A percentile compares a stretch with the other conserved stretches of the same genome.
phyloP scores from a whole-genome alignment of 2,329 filamentous ascomycete genomes.

The Stylonectria norvegica region DNA sequence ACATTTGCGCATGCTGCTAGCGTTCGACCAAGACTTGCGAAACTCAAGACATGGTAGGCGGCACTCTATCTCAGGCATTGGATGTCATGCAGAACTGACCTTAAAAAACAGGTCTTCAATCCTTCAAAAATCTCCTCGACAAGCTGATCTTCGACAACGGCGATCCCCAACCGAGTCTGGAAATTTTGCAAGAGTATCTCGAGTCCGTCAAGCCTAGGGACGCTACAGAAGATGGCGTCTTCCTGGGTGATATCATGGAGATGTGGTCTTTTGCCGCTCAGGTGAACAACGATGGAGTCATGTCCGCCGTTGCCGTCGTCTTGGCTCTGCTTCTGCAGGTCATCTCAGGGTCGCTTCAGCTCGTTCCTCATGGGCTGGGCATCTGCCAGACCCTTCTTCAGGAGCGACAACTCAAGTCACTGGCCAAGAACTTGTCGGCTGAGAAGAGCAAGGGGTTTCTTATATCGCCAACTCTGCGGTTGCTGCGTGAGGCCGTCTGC shows the following conservation, averaged over 20 bases:
- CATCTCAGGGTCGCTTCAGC: conserved; percentile 69
- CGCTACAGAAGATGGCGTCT: conserved; percentile 49
- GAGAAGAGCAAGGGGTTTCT: conserved; percentile 82
- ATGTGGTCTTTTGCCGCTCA: conserved; percentile 82
- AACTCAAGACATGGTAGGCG: conserved; percentile 62
- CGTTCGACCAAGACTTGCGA: conserved; percentile 67
- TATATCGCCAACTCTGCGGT: conserved; percentile 80
- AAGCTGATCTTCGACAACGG: conserved; percentile 51
- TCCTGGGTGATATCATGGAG: conserved; percentile 76
- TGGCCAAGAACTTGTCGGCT: conserved; percentile 74
- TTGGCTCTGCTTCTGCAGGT: conserved; percentile 78
- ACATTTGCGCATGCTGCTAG: conserved; percentile 65
- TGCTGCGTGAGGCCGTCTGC: conserved; percentile 79
- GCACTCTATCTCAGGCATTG: background rate
- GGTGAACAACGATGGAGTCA: conserved; percentile 73
- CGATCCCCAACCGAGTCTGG: conserved; percentile 41
- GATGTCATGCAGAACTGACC: background rate
- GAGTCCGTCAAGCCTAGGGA: conserved; percentile 50
- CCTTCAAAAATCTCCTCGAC: conserved; percentile 70
- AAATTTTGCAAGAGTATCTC: conserved; percentile 68
- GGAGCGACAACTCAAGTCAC: conserved; percentile 73
- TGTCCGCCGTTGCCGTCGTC: conserved; percentile 77
- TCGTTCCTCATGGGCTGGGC: conserved; percentile 70
- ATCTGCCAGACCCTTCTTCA: conserved; percentile 81
- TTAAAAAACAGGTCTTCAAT: conserved; percentile 53